Percentiles rank a stretch among this genome's conserved stretches.
These are phyloP conservation scores for Chenopodium album DNA, from an alignment of 148 eudicot genomes.

Conservation along the genomic window DNA sequence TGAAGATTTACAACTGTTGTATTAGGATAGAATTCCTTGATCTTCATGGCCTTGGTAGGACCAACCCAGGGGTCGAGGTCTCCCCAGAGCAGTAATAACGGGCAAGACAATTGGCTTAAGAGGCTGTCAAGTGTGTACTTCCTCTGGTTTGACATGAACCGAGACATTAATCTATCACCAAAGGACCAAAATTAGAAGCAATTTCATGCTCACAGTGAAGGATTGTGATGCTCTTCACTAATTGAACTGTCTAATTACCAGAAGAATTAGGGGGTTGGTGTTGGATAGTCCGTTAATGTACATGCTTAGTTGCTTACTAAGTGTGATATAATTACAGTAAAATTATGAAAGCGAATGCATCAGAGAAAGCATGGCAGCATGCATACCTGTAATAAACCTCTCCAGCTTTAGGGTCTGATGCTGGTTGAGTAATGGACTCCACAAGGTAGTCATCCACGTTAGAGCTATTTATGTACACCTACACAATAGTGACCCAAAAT, in stretches of 20 bases:
- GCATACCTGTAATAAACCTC: conserved; percentile 97
- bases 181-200: background rate
- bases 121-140: conserved; percentile 92
- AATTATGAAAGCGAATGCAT: too few species aligned
- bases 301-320: too few species aligned
- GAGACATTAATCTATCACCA: conserved; percentile 69
- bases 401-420: conserved; percentile 93
- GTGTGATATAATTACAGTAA: too few species aligned
- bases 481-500: conserved; percentile 14
- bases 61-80: conserved; percentile 99
- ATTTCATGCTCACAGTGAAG: background rate
- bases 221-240: background rate
- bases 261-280: too few species aligned
- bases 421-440: conserved; percentile 76
- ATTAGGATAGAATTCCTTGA: conserved; percentile 86
- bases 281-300: too few species aligned
- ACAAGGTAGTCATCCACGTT: conserved; percentile 97
- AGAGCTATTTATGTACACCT: conserved; percentile 75
- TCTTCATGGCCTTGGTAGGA: conserved; percentile 71
- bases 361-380: background rate
- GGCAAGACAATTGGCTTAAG: conserved; percentile 77
- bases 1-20: conserved; percentile 75
- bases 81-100: conserved; percentile 85
- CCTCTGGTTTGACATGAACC: conserved; percentile 78
- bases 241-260: background rate